phyloP scores from a whole-genome alignment of 2,329 filamentous ascomycete genomes.

The Cladosporium sp. region DNA sequence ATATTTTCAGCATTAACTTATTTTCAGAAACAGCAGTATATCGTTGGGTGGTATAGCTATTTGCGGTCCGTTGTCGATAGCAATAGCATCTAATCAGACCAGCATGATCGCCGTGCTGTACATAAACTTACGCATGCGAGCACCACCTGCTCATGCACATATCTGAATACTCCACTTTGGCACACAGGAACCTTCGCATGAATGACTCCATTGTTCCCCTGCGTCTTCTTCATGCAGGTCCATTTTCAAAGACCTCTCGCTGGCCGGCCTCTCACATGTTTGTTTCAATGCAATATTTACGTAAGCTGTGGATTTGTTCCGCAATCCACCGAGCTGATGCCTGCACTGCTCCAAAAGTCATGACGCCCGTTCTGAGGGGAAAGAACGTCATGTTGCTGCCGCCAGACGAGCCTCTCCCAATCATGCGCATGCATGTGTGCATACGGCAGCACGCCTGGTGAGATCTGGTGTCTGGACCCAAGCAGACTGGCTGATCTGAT shows the following conservation, averaged over 20 bases:
- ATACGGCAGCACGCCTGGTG: neutral
- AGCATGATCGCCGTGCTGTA: neutral
- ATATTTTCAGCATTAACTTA: neutral
- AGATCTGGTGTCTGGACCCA: neutral
- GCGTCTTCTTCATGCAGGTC: neutral
- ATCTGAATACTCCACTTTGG: neutral
- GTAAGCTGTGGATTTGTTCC: neutral
- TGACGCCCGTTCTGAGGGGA: constrained; percentile 7
- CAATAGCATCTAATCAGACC: neutral
- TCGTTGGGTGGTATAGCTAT: neutral
- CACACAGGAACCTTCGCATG: neutral
- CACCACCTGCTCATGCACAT: neutral
- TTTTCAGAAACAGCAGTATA: neutral
- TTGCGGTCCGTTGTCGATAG: neutral
- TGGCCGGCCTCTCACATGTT: neutral
- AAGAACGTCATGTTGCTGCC: constrained; percentile 4
- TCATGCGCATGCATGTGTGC: neutral
- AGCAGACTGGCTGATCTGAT: neutral
- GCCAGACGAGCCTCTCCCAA: neutral
- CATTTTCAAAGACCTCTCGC: neutral
- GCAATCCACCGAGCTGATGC: neutral
- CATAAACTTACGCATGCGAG: neutral
- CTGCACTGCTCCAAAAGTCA: neutral
- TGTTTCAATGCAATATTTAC: neutral
- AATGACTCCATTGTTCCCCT: neutral